These are phyloP conservation scores for Rhizopus stolonifer DNA, from an alignment of 371 early-diverging fungal genomes.

Conservation along the genomic window DNA sequence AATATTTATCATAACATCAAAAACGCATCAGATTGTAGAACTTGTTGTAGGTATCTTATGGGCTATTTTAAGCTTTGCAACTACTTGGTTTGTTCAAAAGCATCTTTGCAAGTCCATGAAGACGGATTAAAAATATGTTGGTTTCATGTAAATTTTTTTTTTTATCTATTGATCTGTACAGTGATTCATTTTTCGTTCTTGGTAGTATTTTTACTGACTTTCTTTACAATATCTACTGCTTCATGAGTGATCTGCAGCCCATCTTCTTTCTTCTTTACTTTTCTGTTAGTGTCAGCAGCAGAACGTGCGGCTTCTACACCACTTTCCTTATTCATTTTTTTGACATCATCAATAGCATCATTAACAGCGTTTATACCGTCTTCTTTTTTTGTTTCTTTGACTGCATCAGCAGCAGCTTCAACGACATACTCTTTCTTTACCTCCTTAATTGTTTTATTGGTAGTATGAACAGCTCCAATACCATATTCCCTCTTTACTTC, in stretches of 20 bases:
- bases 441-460: conserved; percentile 4
- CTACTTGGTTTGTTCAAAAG: conserved; percentile 34
- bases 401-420: conserved; percentile 14
- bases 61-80: conserved; percentile 33
- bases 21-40: conserved; percentile 57
- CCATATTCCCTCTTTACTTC: conserved; percentile 15
- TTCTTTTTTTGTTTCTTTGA: conserved; percentile 10
- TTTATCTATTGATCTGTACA: not conserved
- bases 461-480: conserved; percentile 7
- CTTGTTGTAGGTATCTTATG: conserved; percentile 61
- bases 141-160: not conserved
- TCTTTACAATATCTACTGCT: not conserved
- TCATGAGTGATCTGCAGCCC: too few relatives aligned
- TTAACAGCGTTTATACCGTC: conserved; percentile 5
- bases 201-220: not conserved
- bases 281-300: conserved; percentile 7
- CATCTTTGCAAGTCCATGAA: conserved; percentile 50
- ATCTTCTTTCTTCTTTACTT: conserved; percentile 10
- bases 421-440: conserved; percentile 14
- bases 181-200: not conserved
- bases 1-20: conserved; percentile 57
- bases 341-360: not conserved
- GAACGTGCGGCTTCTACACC: not conserved
- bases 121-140: conserved; percentile 25
- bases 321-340: not conserved